Base-by-base conservation (phyloP, 257 asterid species). In the Petrea volubilis region DNA sequence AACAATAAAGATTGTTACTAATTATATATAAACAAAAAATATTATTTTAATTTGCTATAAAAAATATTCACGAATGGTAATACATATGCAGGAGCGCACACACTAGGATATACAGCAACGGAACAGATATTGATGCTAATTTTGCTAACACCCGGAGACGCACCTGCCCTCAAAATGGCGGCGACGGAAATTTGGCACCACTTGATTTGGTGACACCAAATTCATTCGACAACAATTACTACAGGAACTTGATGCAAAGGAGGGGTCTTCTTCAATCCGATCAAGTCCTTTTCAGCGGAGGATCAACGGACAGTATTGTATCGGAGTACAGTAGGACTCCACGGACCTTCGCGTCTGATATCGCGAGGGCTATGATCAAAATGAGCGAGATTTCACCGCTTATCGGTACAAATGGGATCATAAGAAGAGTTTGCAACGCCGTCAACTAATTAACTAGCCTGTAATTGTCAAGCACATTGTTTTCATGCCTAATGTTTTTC, bases 261-360 rank as follows among this genome's bases (percentile, higher is more conserved):
- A 84, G 43, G 74, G 89, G 85, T 2, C 78, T 84, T 20, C 82
- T 84, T 41, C 83, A 74, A 33, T 81, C 87, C n/a, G 85, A 84
- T 17, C 89, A 82, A 60, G 28, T 75, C 5, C 81, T 82, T 6
- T 11, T 74, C 33, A 77, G 56, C 11, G 80, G 76, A 15, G 59
- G 60, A 0, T 14, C 78, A 0, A 75, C 84, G 0, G 68, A 55
- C 58, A 2, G 38, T 25, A 60, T 70, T 5, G 87, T 82, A 2
- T 0, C 33, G 0, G 78, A 57, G 18, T 79, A 76, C 28, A 73
- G 75, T 12, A 56, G 36, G 0, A 74, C 44, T 15, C 78, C 78
- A 5, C 24, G 60, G n/a, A 5, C 50, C 7, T 81, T 84, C 28
- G 66, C 74, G 1, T 23, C 67, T 0, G 89, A 81, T 8, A 79